phyloP scores from a whole-genome alignment of 768 basidiomycete genomes.

The Sistotremastrum niveocremeum region DNA sequence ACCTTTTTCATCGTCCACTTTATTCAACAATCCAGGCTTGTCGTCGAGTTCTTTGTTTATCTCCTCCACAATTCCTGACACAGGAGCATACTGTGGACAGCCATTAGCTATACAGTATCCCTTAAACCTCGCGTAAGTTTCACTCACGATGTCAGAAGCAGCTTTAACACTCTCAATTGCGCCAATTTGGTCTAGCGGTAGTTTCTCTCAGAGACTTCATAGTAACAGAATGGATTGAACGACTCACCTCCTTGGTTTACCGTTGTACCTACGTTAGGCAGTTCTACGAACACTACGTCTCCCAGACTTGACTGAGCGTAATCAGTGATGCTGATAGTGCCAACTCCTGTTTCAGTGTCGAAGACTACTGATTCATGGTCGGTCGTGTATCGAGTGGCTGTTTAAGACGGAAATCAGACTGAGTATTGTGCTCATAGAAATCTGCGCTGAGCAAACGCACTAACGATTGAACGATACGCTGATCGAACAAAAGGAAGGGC shows the following conservation, averaged over 20 bases:
- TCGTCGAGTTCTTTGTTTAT: constrained; percentile 60
- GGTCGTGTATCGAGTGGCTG: constrained; percentile 67
- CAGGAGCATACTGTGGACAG: constrained; percentile 65
- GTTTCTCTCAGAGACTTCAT: background rate
- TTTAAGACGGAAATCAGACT: background rate
- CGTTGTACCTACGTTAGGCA: constrained; percentile 50
- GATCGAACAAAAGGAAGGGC: too few species aligned
- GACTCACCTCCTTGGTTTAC: constrained; percentile 64
- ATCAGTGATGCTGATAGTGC: constrained; percentile 76
- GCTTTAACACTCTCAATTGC: constrained; percentile 96
- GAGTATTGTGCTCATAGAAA: too few species aligned
- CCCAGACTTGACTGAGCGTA: constrained; percentile 87
- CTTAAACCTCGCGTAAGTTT: constrained; percentile 5
- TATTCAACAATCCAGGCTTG: constrained; percentile 77
- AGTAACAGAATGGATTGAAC: background rate
- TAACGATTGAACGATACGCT: too few species aligned
- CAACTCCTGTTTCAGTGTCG: constrained; percentile 65
- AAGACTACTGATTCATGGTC: constrained; percentile 82
- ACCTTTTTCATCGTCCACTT: constrained; percentile 77
- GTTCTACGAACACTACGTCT: constrained; percentile 95
- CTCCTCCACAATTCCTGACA: constrained; percentile 70
- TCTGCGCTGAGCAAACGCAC: too few species aligned
- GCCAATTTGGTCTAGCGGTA: constrained; percentile 57
- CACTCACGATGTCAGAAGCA: constrained; percentile 79
- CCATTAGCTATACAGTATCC: background rate